Conservation (phyloP, 345 rosid species). For the Gossypium stocksii region DNA sequence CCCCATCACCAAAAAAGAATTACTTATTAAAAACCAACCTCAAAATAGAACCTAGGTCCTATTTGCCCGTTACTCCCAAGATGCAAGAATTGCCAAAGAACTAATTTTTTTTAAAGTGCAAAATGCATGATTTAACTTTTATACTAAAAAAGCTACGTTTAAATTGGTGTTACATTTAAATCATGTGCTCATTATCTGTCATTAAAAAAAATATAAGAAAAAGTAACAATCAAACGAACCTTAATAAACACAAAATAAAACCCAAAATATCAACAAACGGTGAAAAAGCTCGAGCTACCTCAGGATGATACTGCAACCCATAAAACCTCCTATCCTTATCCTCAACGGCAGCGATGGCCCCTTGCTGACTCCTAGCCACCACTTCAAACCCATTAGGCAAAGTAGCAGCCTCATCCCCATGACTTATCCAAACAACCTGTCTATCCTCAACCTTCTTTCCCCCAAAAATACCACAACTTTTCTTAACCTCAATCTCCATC, state of each 20-base stretch:
- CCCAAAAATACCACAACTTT: slow-evolving; percentile 55
- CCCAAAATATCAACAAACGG: not conserved
- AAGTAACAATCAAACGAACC: not conserved
- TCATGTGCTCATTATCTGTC: not conserved
- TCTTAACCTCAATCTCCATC: slow-evolving; percentile 79
- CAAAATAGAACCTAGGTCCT: not conserved
- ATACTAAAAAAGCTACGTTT: not conserved
- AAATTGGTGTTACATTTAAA: not conserved
- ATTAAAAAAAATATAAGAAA: not conserved
- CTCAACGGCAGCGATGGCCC: slow-evolving; percentile 78
- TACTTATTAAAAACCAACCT: not conserved
- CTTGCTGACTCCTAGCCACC: slow-evolving; percentile 73
- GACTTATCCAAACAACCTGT: slow-evolving; percentile 97
- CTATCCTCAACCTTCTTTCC: slow-evolving; percentile 53
- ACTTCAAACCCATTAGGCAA: slow-evolving; percentile 76
- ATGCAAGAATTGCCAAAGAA: not conserved
- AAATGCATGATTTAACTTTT: not conserved
- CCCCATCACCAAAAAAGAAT: not conserved
- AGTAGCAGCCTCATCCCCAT: slow-evolving; percentile 74
- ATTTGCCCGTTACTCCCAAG: not conserved
- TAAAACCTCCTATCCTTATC: slow-evolving; percentile 53
- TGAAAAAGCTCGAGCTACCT: slow-evolving; percentile 38
- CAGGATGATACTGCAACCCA: slow-evolving; percentile 95
- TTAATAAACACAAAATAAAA: not conserved
- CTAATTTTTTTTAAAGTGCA: not conserved